A percentile compares a stretch with the other conserved stretches of the same genome.
Conservation (phyloP, 192 early-diverging fungal species). For the Coemansia sp. region DNA sequence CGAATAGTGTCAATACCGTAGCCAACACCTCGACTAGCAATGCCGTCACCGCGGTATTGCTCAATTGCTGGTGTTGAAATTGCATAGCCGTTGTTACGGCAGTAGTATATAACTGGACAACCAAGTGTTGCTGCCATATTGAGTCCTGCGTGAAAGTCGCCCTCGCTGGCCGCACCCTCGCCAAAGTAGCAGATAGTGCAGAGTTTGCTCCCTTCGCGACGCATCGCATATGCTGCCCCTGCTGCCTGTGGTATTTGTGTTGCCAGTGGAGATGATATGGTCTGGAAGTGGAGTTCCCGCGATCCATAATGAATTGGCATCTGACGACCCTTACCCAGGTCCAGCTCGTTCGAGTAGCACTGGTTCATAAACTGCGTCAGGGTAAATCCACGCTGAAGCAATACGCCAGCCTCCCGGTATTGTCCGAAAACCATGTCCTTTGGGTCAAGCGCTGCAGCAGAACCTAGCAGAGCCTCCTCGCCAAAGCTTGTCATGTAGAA, state of each 20-base stretch:
- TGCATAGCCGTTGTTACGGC: slow-evolving; percentile 98
- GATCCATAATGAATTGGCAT: slow-evolving; percentile 98
- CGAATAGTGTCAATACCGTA: slow-evolving; percentile 98
- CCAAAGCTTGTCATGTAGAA: slow-evolving; percentile 99
- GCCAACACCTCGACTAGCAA: slow-evolving; percentile 89
- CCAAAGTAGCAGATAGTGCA: slow-evolving; percentile 95
- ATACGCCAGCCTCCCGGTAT: slow-evolving; percentile 93
- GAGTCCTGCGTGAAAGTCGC: slow-evolving; percentile 95
- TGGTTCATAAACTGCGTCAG: slow-evolving; percentile 95
- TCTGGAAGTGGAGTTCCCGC: slow-evolving; percentile 84
- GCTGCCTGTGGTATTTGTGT: slow-evolving; percentile 98
- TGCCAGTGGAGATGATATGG: slow-evolving; percentile 93
- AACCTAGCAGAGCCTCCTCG: slow-evolving; percentile 93
- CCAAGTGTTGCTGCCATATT: slow-evolving; percentile 95
- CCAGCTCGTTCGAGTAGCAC: slow-evolving; percentile 87
- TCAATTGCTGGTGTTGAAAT: slow-evolving; percentile 94
- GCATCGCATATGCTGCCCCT: slow-evolving; percentile 92
- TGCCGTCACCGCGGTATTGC: slow-evolving; percentile 97
- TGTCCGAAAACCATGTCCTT: slow-evolving; percentile 96
- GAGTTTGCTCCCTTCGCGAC: slow-evolving; percentile 72
- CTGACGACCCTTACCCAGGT: slow-evolving; percentile 92
- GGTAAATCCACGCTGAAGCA: slow-evolving; percentile 94
- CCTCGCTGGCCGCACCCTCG: slow-evolving; percentile 95
- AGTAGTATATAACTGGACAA: slow-evolving; percentile 91
- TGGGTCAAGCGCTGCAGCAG: slow-evolving; percentile 78